Conservation (phyloP, 106 monocot species). For the Dioscorea dumetorum region DNA sequence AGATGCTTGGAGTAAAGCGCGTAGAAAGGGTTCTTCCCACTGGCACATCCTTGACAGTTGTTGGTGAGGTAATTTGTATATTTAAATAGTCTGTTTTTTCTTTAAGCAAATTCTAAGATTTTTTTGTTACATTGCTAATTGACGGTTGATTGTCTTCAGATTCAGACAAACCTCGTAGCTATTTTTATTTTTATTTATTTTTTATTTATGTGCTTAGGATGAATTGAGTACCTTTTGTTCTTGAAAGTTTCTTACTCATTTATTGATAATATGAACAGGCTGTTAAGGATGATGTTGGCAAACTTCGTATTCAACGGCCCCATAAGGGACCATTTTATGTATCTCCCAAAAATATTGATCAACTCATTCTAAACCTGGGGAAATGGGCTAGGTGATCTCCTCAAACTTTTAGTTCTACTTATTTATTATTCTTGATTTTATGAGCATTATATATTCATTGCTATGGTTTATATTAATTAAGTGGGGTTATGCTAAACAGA, state of each 20-base stretch:
- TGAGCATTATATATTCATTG: background rate
- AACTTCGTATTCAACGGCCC: conserved; percentile 77
- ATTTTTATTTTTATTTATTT: background rate
- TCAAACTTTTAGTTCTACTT: background rate
- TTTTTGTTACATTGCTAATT: background rate
- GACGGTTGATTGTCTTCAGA: background rate
- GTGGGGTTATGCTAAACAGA: background rate
- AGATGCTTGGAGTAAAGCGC: conserved; percentile 96
- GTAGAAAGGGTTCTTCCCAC: conserved; percentile 86
- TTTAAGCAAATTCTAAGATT: background rate
- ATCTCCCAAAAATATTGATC: conserved; percentile 77
- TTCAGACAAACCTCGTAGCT: too few relatives aligned
- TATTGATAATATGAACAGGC: conserved; percentile 39
- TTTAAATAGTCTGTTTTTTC: background rate
- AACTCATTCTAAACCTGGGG: conserved; percentile 75
- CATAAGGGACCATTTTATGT: conserved; percentile 92
- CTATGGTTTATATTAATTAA: background rate
- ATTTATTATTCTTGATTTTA: background rate
- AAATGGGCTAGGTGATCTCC: conserved; percentile 77
- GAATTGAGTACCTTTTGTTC: background rate
- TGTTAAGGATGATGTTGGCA: conserved; percentile 90
- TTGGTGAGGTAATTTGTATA: conserved; percentile 76
- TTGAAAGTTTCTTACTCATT: background rate
- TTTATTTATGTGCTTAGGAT: background rate
- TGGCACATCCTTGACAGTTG: conserved; percentile 85